These are phyloP conservation scores for Euclidium syriacum DNA, from an alignment of 345 rosid genomes.

Conservation along the genomic window DNA sequence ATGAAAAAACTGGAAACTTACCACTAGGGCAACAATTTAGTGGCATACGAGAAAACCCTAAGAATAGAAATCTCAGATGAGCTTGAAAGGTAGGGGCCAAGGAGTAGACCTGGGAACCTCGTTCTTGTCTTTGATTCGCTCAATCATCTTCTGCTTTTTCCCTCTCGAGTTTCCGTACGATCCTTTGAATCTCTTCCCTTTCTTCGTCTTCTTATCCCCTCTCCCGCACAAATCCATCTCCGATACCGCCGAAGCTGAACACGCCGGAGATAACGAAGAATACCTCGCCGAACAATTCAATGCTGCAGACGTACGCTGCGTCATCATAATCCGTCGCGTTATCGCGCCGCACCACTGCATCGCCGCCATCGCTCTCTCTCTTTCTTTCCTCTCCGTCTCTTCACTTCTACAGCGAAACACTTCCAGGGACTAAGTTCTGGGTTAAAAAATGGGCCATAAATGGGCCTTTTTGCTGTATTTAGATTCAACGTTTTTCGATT, in stretches of 20 bases:
- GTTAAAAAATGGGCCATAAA: background rate
- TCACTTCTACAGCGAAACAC: background rate
- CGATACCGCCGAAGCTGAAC: conserved; percentile 14
- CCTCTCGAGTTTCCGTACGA: conserved; percentile 85
- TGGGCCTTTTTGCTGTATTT: too few species aligned
- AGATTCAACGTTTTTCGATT: too few species aligned
- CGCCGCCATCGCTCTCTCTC: conserved; percentile 39
- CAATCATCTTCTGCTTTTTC: conserved; percentile 86
- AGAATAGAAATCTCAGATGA: conserved; percentile 40
- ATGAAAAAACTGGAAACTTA: background rate
- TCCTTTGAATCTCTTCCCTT: conserved; percentile 87
- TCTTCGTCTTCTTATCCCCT: conserved; percentile 92
- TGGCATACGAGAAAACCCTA: background rate
- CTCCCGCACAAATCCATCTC: conserved; percentile 67
- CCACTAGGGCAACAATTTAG: conserved; percentile 1
- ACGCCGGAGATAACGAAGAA: conserved; percentile 15
- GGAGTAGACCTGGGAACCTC: conserved; percentile 98
- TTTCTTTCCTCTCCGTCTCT: background rate
- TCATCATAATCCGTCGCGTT: conserved; percentile 49
- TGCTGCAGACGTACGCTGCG: conserved; percentile 27
- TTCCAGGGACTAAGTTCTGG: background rate
- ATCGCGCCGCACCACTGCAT: conserved; percentile 59
- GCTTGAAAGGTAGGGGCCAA: conserved; percentile 99
- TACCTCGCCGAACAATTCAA: background rate
- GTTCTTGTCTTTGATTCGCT: conserved; percentile 79